Percentiles rank a stretch among this genome's conserved stretches.
These are phyloP conservation scores for Sisymbrium altissimum DNA, from an alignment of 345 rosid genomes.

Conservation along the genomic window DNA sequence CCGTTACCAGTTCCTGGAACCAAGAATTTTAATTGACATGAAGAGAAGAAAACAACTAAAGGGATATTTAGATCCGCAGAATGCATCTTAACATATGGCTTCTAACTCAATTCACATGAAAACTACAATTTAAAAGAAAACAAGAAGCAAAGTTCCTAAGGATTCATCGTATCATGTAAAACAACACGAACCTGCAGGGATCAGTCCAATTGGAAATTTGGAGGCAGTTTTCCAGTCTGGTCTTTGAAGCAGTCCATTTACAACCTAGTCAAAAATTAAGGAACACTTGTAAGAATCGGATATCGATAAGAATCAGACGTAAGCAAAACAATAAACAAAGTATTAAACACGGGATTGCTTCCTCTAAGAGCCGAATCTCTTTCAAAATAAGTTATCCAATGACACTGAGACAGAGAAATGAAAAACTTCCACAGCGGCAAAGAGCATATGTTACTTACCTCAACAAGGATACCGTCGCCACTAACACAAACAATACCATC, in stretches of 20 bases:
- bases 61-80: too few species aligned
- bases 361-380: neutral
- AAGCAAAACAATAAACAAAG: neutral
- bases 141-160: neutral
- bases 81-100: too few species aligned
- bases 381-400: neutral
- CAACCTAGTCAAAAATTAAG: slow-evolving; percentile 71
- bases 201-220: slow-evolving; percentile 71
- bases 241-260: slow-evolving; percentile 90
- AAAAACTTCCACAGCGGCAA: neutral
- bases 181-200: slow-evolving; percentile 99
- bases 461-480: slow-evolving; percentile 92
- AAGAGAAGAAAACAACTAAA: neutral
- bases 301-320: neutral
- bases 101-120: too few species aligned
- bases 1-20: slow-evolving; percentile 88
- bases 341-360: neutral
- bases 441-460: slow-evolving; percentile 43
- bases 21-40: neutral
- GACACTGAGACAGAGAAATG: neutral
- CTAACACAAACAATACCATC: slow-evolving; percentile 97
- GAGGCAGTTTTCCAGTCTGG: slow-evolving; percentile 74
- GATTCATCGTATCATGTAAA: too few species aligned
- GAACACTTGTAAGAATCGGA: slow-evolving; percentile 24
- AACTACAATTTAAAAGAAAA: too few species aligned